Evolutionary conservation across 768 basidiomycete genomes (phyloP).

Genomic region (Russula virescens): DNA sequence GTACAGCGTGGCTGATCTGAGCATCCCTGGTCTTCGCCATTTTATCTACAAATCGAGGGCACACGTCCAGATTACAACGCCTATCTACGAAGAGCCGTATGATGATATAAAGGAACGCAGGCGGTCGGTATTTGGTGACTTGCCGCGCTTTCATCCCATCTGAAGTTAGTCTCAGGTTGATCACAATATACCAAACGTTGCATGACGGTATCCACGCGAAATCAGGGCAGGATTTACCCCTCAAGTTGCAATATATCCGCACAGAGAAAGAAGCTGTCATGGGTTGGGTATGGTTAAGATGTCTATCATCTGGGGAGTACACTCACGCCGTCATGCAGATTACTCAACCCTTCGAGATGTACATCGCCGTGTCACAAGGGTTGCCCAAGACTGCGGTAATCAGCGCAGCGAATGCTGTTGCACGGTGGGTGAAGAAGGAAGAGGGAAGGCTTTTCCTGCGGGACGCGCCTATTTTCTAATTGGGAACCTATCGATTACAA

Average conservation of each 20-base stretch:
- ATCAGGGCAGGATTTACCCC: constrained; percentile 70
- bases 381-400: constrained; percentile 86
- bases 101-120: constrained; percentile 51
- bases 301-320: neutral
- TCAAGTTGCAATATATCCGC: constrained; percentile 83
- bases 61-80: constrained; percentile 85
- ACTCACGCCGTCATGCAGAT: constrained; percentile 45
- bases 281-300: constrained; percentile 75
- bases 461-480: constrained; percentile 83
- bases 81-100: constrained; percentile 84
- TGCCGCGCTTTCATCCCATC: constrained; percentile 16
- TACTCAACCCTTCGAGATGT: constrained; percentile 90
- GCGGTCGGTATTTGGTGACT: constrained; percentile 39
- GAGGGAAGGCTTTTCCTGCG: constrained; percentile 75
- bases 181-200: constrained; percentile 81
- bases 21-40: constrained; percentile 88
- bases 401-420: constrained; percentile 83
- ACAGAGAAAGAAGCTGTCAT: constrained; percentile 85
- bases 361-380: constrained; percentile 72
- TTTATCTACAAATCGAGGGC: constrained; percentile 91
- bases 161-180: constrained; percentile 45
- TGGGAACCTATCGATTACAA: neutral
- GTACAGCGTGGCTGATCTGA: constrained; percentile 67
- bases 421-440: constrained; percentile 87
- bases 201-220: constrained; percentile 89